Conservation (phyloP, 192 early-diverging fungal species). For the Coemansia sp. region DNA sequence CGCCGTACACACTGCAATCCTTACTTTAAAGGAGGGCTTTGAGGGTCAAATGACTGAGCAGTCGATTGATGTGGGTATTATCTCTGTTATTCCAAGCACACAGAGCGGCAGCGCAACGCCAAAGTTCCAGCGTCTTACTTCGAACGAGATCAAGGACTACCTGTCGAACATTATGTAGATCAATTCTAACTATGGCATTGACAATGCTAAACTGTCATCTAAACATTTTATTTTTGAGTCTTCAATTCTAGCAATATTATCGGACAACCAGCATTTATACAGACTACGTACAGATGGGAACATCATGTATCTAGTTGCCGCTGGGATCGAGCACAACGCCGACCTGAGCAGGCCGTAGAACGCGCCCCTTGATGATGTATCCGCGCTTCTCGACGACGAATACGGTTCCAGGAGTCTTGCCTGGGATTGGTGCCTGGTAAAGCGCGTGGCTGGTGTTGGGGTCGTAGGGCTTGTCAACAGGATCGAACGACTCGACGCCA, state of each 20-base stretch:
- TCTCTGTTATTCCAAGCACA: slow-evolving; percentile 42
- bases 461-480: slow-evolving; percentile 89
- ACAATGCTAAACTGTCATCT: no score
- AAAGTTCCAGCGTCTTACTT: slow-evolving; percentile 78
- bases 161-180: slow-evolving; percentile 81
- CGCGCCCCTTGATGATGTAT: slow-evolving; percentile 88
- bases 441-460: slow-evolving; percentile 92
- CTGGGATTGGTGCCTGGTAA: slow-evolving; percentile 87
- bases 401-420: slow-evolving; percentile 85
- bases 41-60: slow-evolving; percentile 98
- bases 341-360: slow-evolving; percentile 92
- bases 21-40: slow-evolving; percentile 99
- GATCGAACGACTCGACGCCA: slow-evolving; percentile 79
- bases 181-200: not conserved
- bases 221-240: no score
- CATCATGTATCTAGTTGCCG: slow-evolving; percentile 27
- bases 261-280: not conserved
- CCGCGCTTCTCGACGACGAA: slow-evolving; percentile 90
- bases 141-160: slow-evolving; percentile 93
- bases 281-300: not conserved
- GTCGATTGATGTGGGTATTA: slow-evolving; percentile 93
- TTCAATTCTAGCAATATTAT: not conserved
- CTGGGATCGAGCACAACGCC: slow-evolving; percentile 77
- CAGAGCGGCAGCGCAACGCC: slow-evolving; percentile 60
- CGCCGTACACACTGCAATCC: slow-evolving; percentile 97